Evolutionary conservation across 2,329 filamentous ascomycete species (phyloP).

Genomic region (Xylariaceae sp.): DNA sequence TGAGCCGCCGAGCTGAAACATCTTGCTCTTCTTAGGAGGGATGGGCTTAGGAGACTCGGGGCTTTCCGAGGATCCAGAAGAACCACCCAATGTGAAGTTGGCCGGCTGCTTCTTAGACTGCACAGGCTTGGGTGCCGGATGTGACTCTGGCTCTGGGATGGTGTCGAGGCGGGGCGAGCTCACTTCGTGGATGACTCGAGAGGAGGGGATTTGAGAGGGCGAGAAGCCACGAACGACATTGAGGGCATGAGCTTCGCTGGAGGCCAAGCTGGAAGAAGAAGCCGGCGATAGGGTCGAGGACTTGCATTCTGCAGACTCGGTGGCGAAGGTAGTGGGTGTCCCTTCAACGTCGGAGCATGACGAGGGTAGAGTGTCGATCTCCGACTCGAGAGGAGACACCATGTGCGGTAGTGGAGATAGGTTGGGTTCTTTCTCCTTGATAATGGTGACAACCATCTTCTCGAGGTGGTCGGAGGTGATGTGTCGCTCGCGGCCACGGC

Average conservation of each 20-base stretch:
- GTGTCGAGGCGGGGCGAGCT: slow-evolving; percentile 51
- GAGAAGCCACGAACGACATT: slow-evolving; percentile 84
- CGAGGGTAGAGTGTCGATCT: slow-evolving; percentile 43
- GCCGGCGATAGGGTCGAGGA: slow-evolving; percentile 19
- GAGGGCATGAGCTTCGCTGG: slow-evolving; percentile 30
- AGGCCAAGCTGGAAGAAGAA: slow-evolving; percentile 43
- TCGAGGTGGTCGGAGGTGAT: slow-evolving; percentile 91
- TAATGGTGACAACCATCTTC: slow-evolving; percentile 91
- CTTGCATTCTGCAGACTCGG: slow-evolving; percentile 27
- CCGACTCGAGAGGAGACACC: slow-evolving; percentile 39
- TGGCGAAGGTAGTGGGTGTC: slow-evolving; percentile 38
- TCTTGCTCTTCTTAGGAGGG: slow-evolving; percentile 37
- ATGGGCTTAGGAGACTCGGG: slow-evolving; percentile 41
- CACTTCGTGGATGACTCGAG: slow-evolving; percentile 45
- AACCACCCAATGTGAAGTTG: slow-evolving; percentile 73
- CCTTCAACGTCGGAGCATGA: slow-evolving; percentile 55
- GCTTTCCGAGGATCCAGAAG: slow-evolving; percentile 73
- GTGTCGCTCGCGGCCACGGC: slow-evolving; percentile 75
- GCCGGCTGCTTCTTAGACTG: slow-evolving; percentile 60
- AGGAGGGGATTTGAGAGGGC: slow-evolving; percentile 58
- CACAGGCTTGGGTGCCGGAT: slow-evolving; percentile 63
- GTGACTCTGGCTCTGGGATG: slow-evolving; percentile 60
- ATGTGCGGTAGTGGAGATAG: slow-evolving; percentile 49
- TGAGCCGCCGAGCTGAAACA: slow-evolving; percentile 54
- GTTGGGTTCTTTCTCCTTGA: slow-evolving; percentile 77